Conservation (phyloP, 1,284 basidiomycete genomes). For the Amylostereum chailletii region DNA sequence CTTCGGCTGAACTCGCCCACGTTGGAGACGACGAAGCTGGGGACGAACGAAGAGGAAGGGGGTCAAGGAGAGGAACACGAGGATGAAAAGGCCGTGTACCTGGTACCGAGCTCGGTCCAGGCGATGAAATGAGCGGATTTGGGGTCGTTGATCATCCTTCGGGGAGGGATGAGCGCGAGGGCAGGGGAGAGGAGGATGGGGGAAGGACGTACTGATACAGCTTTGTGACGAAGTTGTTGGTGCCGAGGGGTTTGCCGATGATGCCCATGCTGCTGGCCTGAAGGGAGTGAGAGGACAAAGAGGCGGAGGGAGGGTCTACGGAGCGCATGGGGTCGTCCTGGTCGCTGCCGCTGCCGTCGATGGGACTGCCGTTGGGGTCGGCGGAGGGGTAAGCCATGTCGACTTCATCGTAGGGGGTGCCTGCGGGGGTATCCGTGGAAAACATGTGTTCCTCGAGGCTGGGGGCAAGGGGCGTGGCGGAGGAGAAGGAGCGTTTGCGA, state of each 20-base stretch:
- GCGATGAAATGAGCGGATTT: conserved; percentile 70
- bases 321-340: conserved; percentile 27
- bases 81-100: conserved; percentile 21
- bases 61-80: conserved; percentile 2
- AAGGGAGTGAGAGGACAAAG: conserved; percentile 12
- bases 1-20: conserved; percentile 77
- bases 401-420: conserved; percentile 36
- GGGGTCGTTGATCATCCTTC: conserved; percentile 73
- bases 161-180: conserved; percentile 3
- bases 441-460: conserved; percentile 25
- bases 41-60: neutral
- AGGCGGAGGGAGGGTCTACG: conserved; percentile 16
- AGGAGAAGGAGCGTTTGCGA: conserved; percentile 54
- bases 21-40: conserved; percentile 70
- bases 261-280: conserved; percentile 33
- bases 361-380: conserved; percentile 37
- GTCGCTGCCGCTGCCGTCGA: conserved; percentile 46
- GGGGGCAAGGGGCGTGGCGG: conserved; percentile 30
- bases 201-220: conserved; percentile 60
- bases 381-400: conserved; percentile 33
- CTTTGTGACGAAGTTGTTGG: conserved; percentile 79
- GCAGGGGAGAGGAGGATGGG: conserved; percentile 1
- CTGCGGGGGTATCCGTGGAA: conserved; percentile 18
- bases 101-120: conserved; percentile 73
- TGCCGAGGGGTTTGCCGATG: conserved; percentile 57